These are phyloP conservation scores for Auriscalpium orientale DNA, from an alignment of 768 basidiomycete genomes.

Conservation along the genomic window DNA sequence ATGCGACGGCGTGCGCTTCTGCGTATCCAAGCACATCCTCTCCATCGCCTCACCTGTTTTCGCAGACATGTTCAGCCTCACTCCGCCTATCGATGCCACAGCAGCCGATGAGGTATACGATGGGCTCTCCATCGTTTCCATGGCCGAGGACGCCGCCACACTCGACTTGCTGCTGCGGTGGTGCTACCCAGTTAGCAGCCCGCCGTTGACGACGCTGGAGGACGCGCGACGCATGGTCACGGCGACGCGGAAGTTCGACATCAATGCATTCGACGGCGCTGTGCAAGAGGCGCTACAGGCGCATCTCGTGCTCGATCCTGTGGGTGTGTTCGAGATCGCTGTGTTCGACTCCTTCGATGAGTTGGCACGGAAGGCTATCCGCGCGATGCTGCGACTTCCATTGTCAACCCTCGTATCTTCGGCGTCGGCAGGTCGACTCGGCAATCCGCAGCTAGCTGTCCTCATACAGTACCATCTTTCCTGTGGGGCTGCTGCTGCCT, in stretches of 20 bases:
- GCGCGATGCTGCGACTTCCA: not conserved
- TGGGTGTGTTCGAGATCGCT: not conserved
- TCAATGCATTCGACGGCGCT: not conserved
- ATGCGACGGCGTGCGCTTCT: constrained; percentile 3
- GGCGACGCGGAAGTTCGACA: not conserved
- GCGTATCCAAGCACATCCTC: constrained; percentile 3
- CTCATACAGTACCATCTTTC: not conserved
- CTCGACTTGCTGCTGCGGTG: not conserved
- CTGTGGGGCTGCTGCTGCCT: not conserved
- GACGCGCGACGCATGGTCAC: not conserved
- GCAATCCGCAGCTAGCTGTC: not conserved
- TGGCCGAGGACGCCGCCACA: not conserved
- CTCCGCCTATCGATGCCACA: constrained; percentile 13
- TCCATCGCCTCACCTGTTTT: not conserved
- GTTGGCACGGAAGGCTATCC: not conserved
- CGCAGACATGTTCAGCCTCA: constrained; percentile 1
- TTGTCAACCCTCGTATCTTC: not conserved
- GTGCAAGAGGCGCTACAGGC: not conserved
- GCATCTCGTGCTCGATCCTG: not conserved
- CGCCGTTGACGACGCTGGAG: not conserved
- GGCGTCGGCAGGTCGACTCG: not conserved
- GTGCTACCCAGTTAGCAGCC: not conserved
- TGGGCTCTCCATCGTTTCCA: not conserved
- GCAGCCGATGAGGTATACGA: not conserved
- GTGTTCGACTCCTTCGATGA: not conserved